These are phyloP conservation scores for Colletotrichum shisoi DNA, from an alignment of 2,329 filamentous ascomycete genomes.

Conservation along the genomic window DNA sequence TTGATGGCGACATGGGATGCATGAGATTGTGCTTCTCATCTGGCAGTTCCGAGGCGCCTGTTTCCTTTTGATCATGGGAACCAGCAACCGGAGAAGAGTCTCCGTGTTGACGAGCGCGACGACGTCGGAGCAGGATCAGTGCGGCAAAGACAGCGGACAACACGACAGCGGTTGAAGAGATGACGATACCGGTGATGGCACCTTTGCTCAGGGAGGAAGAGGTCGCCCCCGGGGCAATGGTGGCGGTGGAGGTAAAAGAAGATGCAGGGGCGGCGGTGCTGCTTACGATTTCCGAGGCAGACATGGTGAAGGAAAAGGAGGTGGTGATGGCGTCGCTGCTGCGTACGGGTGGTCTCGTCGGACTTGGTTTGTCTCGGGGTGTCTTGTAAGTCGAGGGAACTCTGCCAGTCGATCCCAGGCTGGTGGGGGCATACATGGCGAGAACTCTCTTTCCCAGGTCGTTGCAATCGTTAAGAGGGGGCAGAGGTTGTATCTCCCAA, in stretches of 20 bases:
- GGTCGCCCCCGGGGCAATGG: not conserved
- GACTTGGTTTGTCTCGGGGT: constrained; percentile 3
- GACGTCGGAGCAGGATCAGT: constrained; percentile 15
- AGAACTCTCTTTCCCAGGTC: constrained; percentile 23
- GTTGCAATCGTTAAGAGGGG: constrained; percentile 11
- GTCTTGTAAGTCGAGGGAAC: constrained; percentile 8
- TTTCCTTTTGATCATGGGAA: not conserved
- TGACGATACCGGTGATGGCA: constrained; percentile 26
- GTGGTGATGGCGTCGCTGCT: not conserved
- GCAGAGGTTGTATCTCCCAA: constrained; percentile 13
- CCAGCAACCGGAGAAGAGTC: not conserved
- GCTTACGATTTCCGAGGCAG: not conserved
- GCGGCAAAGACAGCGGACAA: constrained; percentile 1
- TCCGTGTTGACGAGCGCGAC: not conserved
- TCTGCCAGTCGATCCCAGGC: constrained; percentile 12
- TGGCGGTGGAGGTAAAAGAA: not conserved
- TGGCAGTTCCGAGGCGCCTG: constrained; percentile 8
- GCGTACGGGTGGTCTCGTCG: not conserved
- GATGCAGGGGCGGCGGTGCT: not conserved
- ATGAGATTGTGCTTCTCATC: constrained; percentile 17
- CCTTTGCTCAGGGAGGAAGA: constrained; percentile 3
- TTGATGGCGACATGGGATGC: not conserved
- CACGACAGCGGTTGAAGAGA: constrained; percentile 1
- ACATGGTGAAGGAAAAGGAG: not conserved
- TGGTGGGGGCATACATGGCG: constrained; percentile 15